Conservation (phyloP, 2,329 filamentous ascomycete species). For the Hymenoscyphus fructigenus region DNA sequence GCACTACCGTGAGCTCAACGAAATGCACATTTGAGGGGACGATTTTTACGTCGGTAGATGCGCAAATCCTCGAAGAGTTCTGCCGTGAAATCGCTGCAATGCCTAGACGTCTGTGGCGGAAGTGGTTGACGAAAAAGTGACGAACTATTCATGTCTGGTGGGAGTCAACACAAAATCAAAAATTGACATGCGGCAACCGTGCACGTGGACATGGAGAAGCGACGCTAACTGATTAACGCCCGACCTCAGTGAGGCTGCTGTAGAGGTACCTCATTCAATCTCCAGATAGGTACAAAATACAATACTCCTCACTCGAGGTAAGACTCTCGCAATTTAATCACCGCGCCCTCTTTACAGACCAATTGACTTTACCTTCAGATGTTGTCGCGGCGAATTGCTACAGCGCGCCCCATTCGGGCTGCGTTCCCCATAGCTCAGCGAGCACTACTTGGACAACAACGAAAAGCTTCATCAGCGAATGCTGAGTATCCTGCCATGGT, state of each 20-base stretch:
- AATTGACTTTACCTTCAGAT: constrained; percentile 45
- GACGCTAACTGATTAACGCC: not conserved
- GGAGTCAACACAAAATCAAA: constrained; percentile 52
- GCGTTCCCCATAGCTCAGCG: constrained; percentile 47
- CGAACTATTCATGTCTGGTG: constrained; percentile 37
- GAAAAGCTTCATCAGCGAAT: constrained; percentile 35
- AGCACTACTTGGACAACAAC: constrained; percentile 55
- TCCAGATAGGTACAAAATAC: not conserved
- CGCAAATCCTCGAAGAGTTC: constrained; percentile 48
- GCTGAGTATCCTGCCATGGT: constrained; percentile 34
- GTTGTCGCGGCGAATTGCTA: constrained; percentile 59
- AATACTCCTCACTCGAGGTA: constrained; percentile 16
- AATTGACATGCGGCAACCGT: constrained; percentile 1
- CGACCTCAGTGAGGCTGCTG: not conserved
- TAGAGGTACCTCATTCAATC: not conserved
- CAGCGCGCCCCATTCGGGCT: constrained; percentile 49
- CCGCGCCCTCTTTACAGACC: not conserved
- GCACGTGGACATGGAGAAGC: not conserved
- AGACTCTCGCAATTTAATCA: not conserved
- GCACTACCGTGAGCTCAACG: constrained; percentile 52
- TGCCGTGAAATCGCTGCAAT: constrained; percentile 53
- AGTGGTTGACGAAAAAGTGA: constrained; percentile 30
- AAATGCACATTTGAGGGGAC: constrained; percentile 56
- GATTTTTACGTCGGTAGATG: constrained; percentile 54
- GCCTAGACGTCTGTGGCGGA: constrained; percentile 49